phyloP scores from a whole-genome alignment of 345 rosid species.

The Salix udensis region DNA sequence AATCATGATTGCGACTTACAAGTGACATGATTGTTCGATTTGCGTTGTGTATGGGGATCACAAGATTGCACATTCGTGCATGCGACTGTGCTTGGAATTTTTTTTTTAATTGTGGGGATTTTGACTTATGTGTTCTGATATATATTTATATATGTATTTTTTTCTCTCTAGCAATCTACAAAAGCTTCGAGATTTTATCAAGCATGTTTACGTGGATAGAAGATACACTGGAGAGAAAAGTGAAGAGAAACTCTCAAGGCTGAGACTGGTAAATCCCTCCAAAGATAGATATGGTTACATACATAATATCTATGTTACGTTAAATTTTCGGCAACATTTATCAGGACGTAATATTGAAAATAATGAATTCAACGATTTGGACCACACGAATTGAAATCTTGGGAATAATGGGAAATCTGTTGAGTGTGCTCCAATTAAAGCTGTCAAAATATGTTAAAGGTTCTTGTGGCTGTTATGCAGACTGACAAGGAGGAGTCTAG shows the following conservation, averaged over 20 bases:
- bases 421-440: not conserved
- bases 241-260: conserved; percentile 35
- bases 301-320: not conserved
- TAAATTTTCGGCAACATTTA: not conserved
- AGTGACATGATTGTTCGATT: not conserved
- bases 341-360: not conserved
- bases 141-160: not conserved
- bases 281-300: not conserved
- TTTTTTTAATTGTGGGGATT: not conserved
- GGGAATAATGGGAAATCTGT: not conserved
- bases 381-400: not conserved
- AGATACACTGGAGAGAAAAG: conserved; percentile 51
- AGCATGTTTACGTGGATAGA: conserved; percentile 74
- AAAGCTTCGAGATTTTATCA: conserved; percentile 72
- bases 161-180: conserved; percentile 55
- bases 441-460: not conserved
- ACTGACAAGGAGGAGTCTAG: conserved; percentile 36
- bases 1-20: not conserved
- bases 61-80: not conserved
- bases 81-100: not conserved
- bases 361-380: not conserved
- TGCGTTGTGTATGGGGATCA: not conserved
- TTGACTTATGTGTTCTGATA: conserved; percentile 19
- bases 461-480: conserved; percentile 32
- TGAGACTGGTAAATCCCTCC: conserved; percentile 47